Evolutionary conservation across 306 rosid genomes (phyloP).

Genomic region (Malus orientalis): DNA sequence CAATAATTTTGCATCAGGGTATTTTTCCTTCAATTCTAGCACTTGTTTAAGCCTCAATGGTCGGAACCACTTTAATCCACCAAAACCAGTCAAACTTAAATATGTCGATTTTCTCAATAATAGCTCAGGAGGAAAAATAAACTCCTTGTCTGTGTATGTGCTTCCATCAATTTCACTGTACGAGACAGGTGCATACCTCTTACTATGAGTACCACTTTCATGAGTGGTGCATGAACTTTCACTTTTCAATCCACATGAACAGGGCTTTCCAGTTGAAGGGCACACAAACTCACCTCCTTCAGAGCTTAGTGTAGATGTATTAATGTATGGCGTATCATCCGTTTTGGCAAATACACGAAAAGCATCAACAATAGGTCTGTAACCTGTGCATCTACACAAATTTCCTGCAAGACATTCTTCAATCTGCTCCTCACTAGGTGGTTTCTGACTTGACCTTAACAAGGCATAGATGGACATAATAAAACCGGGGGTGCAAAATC

Average conservation of each 20-base stretch:
- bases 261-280: constrained; percentile 91
- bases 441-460: constrained; percentile 68
- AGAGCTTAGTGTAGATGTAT: constrained; percentile 39
- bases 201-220: constrained; percentile 21
- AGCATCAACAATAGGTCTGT: constrained; percentile 91
- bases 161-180: constrained; percentile 78
- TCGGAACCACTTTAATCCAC: constrained; percentile 79
- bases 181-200: constrained; percentile 39
- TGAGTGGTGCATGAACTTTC: constrained; percentile 22
- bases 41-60: constrained; percentile 64
- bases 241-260: constrained; percentile 58
- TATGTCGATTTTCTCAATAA: constrained; percentile 39
- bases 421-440: constrained; percentile 73
- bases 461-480: constrained; percentile 85
- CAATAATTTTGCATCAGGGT: constrained; percentile 68
- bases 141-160: constrained; percentile 69
- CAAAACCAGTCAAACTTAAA: constrained; percentile 64
- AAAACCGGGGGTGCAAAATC: constrained; percentile 96
- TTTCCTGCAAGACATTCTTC: constrained; percentile 96
- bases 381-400: constrained; percentile 94
- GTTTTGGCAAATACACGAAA: constrained; percentile 88
- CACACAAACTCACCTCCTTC: constrained; percentile 51
- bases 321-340: constrained; percentile 42
- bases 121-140: constrained; percentile 89
- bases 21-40: constrained; percentile 63